Evolutionary conservation across 192 early-diverging fungal genomes (phyloP), one percentile per base, ranked within the genome.

Genomic region (Chytriomyces sp.): DNA sequence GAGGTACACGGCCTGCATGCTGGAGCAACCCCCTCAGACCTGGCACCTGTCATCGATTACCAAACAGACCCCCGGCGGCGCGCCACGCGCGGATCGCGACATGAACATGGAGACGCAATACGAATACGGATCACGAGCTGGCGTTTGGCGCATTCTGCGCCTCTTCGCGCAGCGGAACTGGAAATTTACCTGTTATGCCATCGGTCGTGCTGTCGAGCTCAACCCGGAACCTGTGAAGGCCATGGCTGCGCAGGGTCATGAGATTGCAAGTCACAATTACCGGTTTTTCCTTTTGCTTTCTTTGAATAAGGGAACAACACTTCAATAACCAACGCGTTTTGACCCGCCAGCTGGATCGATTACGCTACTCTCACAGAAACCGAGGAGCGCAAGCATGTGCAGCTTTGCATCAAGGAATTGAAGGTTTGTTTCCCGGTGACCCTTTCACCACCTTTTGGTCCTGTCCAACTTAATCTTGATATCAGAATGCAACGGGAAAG

Each of bases 121-220:
- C 75, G 85, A 86, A 55, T 86, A 86, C 63, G 85, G 85, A 19
- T 77, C 82, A 2, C 80, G 85, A 1, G 73, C 58, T 31, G 85
- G 85, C 30, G 78, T 86, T 12, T 81, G 82, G 77, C 64, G 85
- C 4, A 74, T 86, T 59, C 37, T 80, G 36, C 40, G 67, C 28
- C 31, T 84, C 17, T 86, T 86, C 66, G 59, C 64, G 7, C 28
- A 73, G 37, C 19, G 41, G 5, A 32, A 39, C 6, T 77, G 72
- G 68, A 77, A 78, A 49, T 84, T 84, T 58, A 84, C 82, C 34
- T 80, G 80, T 65, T 86, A 85, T 67, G 82, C 82, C 39, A 82
- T 86, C 28, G 82, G 82, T 8, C 52, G 64, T 39, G 85, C 85
- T 17, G 85, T 82, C 31, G 85, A 86, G 52, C 66, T 72, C 5